These are phyloP conservation scores for Leishmania mexicana DNA, from an alignment of 208 protist genomes.

Conservation along the genomic window DNA sequence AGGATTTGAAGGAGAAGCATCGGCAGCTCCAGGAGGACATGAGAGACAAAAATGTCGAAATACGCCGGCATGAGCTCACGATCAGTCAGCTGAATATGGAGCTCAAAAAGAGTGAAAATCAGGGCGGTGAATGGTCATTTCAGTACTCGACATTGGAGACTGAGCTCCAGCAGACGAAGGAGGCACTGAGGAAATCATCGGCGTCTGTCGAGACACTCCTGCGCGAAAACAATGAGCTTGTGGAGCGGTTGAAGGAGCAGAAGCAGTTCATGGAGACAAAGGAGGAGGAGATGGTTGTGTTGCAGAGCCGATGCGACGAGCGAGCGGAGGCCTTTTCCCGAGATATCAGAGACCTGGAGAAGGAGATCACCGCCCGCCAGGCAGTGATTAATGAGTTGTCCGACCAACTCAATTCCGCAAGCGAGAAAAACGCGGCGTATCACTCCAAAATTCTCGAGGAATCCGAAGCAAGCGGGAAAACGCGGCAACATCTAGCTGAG, in stretches of 20 bases:
- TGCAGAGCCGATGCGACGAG: slow-evolving; percentile 54
- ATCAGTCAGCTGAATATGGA: slow-evolving; percentile 70
- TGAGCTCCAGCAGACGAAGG: slow-evolving; percentile 56
- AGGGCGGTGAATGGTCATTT: slow-evolving; percentile 48
- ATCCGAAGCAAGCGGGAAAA: slow-evolving; percentile 36
- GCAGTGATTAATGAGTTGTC: slow-evolving; percentile 70
- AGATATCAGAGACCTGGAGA: slow-evolving; percentile 50
- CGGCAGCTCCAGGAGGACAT: slow-evolving; percentile 48
- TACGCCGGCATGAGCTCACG: slow-evolving; percentile 62
- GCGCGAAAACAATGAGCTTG: slow-evolving; percentile 29
- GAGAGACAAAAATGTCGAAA: slow-evolving; percentile 63
- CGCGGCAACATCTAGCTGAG: slow-evolving; percentile 29
- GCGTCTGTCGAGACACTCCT: slow-evolving; percentile 1
- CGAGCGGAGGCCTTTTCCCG: slow-evolving; percentile 31
- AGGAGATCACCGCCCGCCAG: slow-evolving; percentile 54
- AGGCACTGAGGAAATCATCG: slow-evolving; percentile 21
- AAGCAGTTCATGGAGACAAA: slow-evolving; percentile 32
- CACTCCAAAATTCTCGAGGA: slow-evolving; percentile 62
- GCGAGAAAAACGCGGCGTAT: slow-evolving; percentile 55
- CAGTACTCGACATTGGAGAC: slow-evolving; percentile 42
- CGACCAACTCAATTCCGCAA: slow-evolving; percentile 56
- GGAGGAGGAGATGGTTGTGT: slow-evolving; percentile 69
- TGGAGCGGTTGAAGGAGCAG: slow-evolving; percentile 19
- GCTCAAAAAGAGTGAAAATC: slow-evolving; percentile 62
- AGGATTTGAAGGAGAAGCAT: slow-evolving; percentile 58